Evolutionary conservation across 2,329 filamentous ascomycete genomes (phyloP), one percentile per base, ranked within the genome.

Genomic region (Orbilia javanica): DNA sequence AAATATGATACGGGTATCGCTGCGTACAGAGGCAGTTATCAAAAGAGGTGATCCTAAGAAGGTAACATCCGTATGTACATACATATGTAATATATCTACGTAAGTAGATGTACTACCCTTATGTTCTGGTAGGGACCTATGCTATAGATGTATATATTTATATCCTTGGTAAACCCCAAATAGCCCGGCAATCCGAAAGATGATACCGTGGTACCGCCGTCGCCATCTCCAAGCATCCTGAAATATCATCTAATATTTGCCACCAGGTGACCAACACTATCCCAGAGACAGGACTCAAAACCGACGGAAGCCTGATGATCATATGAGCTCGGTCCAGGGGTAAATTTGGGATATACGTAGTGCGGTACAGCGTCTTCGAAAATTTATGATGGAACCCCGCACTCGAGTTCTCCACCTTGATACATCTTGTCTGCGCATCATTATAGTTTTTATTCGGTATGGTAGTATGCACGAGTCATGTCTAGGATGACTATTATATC

Each of bases 391-490:
- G 4, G 46, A 50, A 27, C 46, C 46, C 46, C 46, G 46, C 46
- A 50, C 4, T 15, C 46, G 10, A 50, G 36, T 25, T 25, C 46
- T 27, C 46, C 46, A 50, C 46, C 15, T 27, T 5, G 5, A 15
- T 27, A 4, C 46, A 27, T 50, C n/a, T 8, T 50, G 13, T 50
- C 10, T 13, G 8, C 15, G 46, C n/a, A 11, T 39, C 11, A 39
- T 11, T 39, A 11, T 13, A 50, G 4, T 50, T 1, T 27, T 1
- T 48, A 3, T 15, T 50, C 11, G 3, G 3, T 2, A 27, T 27
- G 46, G 46, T 27, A n/a, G 46, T 50, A 22, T n/a, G 18, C 25
- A 42, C 36, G 36, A 39, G 55, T 62, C 55, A 44, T 62, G 55
- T 42, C 15, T 18, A 25, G 25, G 39, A 42, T 18, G 39, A 18